These are phyloP conservation scores for Aspergillus sp. DNA, from an alignment of 2,329 filamentous ascomycete genomes.

Conservation along the genomic window DNA sequence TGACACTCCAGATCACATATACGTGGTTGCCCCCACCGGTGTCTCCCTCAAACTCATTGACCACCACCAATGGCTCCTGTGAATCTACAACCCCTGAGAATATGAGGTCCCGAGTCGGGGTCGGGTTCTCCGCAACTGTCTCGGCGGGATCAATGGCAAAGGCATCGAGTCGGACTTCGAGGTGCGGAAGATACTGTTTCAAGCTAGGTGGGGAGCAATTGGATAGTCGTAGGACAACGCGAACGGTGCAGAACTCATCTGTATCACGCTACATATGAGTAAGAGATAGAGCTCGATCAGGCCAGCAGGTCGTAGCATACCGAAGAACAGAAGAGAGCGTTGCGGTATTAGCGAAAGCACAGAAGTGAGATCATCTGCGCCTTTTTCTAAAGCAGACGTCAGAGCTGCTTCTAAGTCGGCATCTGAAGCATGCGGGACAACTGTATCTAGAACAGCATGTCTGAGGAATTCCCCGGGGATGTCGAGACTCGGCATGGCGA, in stretches of 20 bases:
- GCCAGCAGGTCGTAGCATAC: conserved; percentile 31
- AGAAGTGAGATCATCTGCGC: conserved; percentile 46
- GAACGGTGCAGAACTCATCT: conserved; percentile 58
- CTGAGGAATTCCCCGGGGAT: conserved; percentile 44
- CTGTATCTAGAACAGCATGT: conserved; percentile 46
- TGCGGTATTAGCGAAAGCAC: conserved; percentile 53
- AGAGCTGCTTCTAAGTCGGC: conserved; percentile 45
- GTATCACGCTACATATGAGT: conserved; percentile 48
- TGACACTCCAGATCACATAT: conserved; percentile 49
- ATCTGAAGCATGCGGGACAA: conserved; percentile 46
- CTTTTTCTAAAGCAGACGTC: conserved; percentile 47
- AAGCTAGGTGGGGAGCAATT: conserved; percentile 51
- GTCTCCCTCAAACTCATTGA: conserved; percentile 45
- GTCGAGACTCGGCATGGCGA: conserved; percentile 38
- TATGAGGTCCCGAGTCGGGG: conserved; percentile 44
- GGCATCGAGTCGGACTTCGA: conserved; percentile 55
- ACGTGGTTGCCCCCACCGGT: conserved; percentile 42
- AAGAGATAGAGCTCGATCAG: conserved; percentile 39
- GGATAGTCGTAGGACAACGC: conserved; percentile 55
- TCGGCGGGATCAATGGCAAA: conserved; percentile 45
- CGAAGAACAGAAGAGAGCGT: conserved; percentile 55
- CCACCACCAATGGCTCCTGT: conserved; percentile 47
- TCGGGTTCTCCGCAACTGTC: conserved; percentile 44
- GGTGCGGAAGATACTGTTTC: conserved; percentile 50
- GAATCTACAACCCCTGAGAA: conserved; percentile 42